These are phyloP conservation scores for Hyaloscypha finlandica DNA, from an alignment of 495 filamentous ascomycete genomes.

Conservation along the genomic window DNA sequence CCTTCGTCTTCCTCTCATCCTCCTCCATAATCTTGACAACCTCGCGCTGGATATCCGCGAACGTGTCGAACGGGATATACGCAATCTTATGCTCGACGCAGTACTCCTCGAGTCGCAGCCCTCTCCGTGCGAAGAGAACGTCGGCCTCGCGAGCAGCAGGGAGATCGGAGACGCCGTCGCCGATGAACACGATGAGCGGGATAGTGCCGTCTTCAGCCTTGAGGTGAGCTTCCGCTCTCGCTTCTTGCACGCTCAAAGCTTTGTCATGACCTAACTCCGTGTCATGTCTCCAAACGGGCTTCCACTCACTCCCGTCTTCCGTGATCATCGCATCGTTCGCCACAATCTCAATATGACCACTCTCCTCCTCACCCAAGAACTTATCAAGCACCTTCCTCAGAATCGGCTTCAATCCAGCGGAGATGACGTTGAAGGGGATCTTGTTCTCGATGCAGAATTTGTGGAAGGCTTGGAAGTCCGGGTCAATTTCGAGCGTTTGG, in stretches of 20 bases:
- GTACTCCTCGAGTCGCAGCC: constrained; percentile 70
- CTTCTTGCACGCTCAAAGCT: constrained; percentile 63
- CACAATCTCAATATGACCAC: constrained; percentile 62
- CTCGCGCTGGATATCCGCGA: constrained; percentile 67
- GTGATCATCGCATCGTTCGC: constrained; percentile 69
- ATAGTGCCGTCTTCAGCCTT: constrained; percentile 60
- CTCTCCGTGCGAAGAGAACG: constrained; percentile 71
- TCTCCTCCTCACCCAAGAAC: constrained; percentile 61
- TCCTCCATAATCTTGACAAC: constrained; percentile 60
- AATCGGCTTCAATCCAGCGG: constrained; percentile 69
- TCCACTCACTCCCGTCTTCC: constrained; percentile 62
- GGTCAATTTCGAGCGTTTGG: constrained; percentile 63
- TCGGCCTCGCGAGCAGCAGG: constrained; percentile 73
- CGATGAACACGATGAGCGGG: constrained; percentile 75
- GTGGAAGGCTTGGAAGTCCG: constrained; percentile 67
- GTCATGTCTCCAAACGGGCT: constrained; percentile 70
- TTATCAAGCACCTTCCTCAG: constrained; percentile 61
- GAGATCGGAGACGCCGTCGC: constrained; percentile 76
- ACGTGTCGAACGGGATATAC: constrained; percentile 67
- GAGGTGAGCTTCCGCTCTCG: constrained; percentile 52
- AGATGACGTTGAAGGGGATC: constrained; percentile 75
- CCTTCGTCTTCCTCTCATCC: constrained; percentile 65
- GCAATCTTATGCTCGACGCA: constrained; percentile 64
- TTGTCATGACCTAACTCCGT: constrained; percentile 72
- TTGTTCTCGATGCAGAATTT: constrained; percentile 62